Evolutionary conservation across 805 yeast genomes (phyloP), one percentile per base, ranked within the genome.

Genomic region (Ogataea pilisensis): DNA sequence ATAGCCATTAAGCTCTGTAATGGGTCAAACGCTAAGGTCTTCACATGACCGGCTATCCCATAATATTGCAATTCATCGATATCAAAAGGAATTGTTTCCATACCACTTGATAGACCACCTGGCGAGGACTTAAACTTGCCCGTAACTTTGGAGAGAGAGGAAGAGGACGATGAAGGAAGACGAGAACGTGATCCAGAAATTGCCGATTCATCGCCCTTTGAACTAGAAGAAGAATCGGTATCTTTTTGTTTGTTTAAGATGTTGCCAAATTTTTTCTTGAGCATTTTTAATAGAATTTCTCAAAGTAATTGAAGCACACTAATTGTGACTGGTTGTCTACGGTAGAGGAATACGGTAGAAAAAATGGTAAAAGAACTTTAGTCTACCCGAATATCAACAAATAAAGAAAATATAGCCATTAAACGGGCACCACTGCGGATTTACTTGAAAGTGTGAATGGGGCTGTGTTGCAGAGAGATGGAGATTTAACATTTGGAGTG

Each of bases 1-100:
- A 88, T 66, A 0, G 96, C 97, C 52, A 89, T 62, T 21, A 93
- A 69, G 39, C 93, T 78, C 61, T 93, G 99, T 1, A 86, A 80
- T 3, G 95, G 95, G 58, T 93, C 98, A 62, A 73, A 85, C 0
- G 93, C 95, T 30, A 80, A 57, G 0, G 86, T 78, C 27, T 77
- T 65, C 8, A 85, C 75, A 12, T 74, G 73, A 11, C 95, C 91
- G 14, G 73, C 68, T 26, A 83, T 55, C 2, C 93, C 93, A 52
- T 76, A 80, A 6, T 45, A 37, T 30, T 61, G 63, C 30, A 64
- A 46, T 39, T 63, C 66, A 34, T 58, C 61, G 16, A 65, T 36
- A 7, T 51, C 49, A 45, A 54, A 64, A 6, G 55, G 47, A 20
- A 54, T 40, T 1, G 53, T 31, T 16, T 61, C 61, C 8, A 64